Evolutionary conservation across 345 rosid genomes (phyloP).

Genomic region (Salix exigua): DNA sequence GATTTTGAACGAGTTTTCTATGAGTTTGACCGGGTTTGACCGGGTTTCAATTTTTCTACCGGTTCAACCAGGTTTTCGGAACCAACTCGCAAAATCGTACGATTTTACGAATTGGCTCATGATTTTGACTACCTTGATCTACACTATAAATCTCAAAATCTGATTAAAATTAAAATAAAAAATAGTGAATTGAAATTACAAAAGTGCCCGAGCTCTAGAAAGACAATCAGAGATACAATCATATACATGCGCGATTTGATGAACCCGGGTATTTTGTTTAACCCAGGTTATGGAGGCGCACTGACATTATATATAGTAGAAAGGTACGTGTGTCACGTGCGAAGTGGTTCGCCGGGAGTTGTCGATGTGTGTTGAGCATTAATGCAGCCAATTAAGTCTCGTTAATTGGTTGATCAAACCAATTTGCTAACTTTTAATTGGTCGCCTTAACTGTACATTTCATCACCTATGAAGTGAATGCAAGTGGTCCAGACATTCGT

Average conservation of each 20-base stretch:
- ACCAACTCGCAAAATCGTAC: too few species aligned
- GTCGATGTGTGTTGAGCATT: slow-evolving; percentile 5
- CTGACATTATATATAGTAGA: slow-evolving; percentile 5
- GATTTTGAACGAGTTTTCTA: too few species aligned
- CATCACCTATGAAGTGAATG: slow-evolving; percentile 17
- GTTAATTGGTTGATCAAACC: slow-evolving; percentile 3
- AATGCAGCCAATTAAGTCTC: neutral
- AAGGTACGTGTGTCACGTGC: slow-evolving; percentile 29
- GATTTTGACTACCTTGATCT: too few species aligned
- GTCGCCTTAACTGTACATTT: slow-evolving; percentile 14
- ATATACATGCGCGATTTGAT: neutral
- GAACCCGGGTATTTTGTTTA: neutral
- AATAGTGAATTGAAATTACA: neutral
- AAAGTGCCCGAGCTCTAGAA: neutral
- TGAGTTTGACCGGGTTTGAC: too few species aligned
- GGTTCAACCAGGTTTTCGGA: too few species aligned
- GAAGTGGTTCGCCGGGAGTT: slow-evolving; percentile 16
- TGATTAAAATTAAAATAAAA: too few species aligned
- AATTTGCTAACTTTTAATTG: slow-evolving; percentile 32
- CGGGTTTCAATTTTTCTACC: too few species aligned
- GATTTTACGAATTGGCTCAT: too few species aligned
- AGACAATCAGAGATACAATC: neutral
- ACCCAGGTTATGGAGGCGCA: neutral
- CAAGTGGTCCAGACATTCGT: slow-evolving; percentile 28
- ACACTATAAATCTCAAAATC: fast-evolving